Evolutionary conservation across 768 basidiomycete species (phyloP), one percentile per base, ranked within the genome.

Genomic region (Serpula lacrymans): DNA sequence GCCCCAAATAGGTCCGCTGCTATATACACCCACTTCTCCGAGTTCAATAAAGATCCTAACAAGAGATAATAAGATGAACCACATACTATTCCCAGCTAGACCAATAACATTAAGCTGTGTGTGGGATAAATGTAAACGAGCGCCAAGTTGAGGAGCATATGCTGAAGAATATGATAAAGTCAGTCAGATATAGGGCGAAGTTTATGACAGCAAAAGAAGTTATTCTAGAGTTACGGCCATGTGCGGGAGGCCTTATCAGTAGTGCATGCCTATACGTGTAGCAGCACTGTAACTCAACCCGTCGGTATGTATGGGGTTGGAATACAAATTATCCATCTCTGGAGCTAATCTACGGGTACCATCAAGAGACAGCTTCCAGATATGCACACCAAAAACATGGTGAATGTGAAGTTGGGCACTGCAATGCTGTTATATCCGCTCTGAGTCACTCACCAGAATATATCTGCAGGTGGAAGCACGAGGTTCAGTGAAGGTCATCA

Each of bases 101-200:
- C 79, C 90, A 13, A 94, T 75, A 25, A 92, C 59, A 50, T 95
- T 94, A 25, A 90, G 68, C 42, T 86, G 78, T 0, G 91, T 94
- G 40, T 93, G 86, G 3, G 77, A 75, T 37, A 94, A 76, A 33
- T 73, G 68, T 13, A 95, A 74, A 28, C 80, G 76, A n/a, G 80
- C 64, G 1, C 86, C 88, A 4, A 95, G 74, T 57, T 95, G 91
- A 0, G 92, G 91, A 2, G 86, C 80, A 58, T 93, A 96, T 14
- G 89, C 91, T 82, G 45, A 25, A 14, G n/a, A 16, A 28, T 6
- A 30, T 39, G 14, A 17, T 37, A 39, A 37, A 42, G 35, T 12
- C 16, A 41, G 21, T 41, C 37, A 13, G 16, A 18, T 41, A 16
- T 23, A n/a, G n/a, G n/a, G n/a, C n/a, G n/a, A n/a, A n/a, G n/a